Base-by-base conservation (phyloP, 305 asterid genomes). In the Solanum hybrid region DNA sequence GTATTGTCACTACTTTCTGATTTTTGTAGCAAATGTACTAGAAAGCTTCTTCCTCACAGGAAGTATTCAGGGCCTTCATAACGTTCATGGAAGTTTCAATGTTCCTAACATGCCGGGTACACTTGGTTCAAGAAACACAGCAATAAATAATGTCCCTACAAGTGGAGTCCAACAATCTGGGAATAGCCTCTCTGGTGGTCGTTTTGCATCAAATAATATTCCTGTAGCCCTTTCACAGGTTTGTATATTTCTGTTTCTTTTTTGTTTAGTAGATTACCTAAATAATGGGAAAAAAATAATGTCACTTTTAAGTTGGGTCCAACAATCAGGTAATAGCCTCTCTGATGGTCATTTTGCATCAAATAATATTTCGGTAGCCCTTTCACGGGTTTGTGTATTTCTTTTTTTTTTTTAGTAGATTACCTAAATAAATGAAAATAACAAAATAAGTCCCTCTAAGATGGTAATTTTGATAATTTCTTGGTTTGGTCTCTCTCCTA, bases 141-240 rank as follows among this genome's bases (percentile, higher is more conserved):
- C 96, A 83, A 92, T 95, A 93, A 96, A 92, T 92, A 98, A 95
- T 88, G 95, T 97, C 87, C 97, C 98, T 76, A 93, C 99, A 15
- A 95, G 98, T 89, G 99, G 97, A 91, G 94, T 98, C 91, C 99
- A 96, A 91, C 99, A 95, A 93, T 95, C 96, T 88, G 91, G 95
- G 90, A 95, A 96, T 87, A 95, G 94, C 93, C 96, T 97, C 92
- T 91, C 98, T 87, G 93, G 96, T 91, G 98, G 98, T 72, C 95
- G 99, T 86, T 98, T 95, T 95, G 94, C 98, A 90, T 97, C 99
- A 78, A 96, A 94, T 93, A 96, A 96, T 91, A 95, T 95, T 89
- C 98, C 98, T 3, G 97, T 94, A 90, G 96, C 93, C 91, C 96
- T 98, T 91, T 95, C 99, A 7, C 99, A 98, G 98, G 99, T 95